Evolutionary conservation across 2,329 filamentous ascomycete genomes (phyloP).

Genomic region (Ophiosphaerella korrae): DNA sequence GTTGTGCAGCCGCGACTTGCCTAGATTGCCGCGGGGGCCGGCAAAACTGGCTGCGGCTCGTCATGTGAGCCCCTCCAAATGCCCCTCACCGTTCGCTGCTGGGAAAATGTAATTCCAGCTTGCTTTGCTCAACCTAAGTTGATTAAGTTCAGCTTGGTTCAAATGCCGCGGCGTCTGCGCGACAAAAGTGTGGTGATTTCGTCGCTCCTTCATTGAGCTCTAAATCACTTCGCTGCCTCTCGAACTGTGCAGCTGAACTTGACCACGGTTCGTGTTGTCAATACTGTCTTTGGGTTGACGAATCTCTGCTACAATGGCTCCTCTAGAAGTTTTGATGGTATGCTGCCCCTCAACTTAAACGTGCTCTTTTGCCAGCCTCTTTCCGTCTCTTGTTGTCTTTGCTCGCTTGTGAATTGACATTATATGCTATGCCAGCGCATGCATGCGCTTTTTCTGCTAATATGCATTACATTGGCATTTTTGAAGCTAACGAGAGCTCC

Average conservation of each 20-base stretch:
- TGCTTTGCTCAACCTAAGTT: background rate
- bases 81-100: constrained; percentile 32
- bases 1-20: constrained; percentile 14
- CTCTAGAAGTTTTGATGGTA: constrained; percentile 57
- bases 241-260: constrained; percentile 5
- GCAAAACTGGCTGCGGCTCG: constrained; percentile 25
- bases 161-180: constrained; percentile 27
- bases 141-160: constrained; percentile 7
- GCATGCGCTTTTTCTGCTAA: constrained; percentile 9
- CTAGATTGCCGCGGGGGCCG: constrained; percentile 32
- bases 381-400: constrained; percentile 11
- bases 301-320: constrained; percentile 49
- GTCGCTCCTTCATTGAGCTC: constrained; percentile 10
- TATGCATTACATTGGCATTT: constrained; percentile 11
- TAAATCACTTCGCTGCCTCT: background rate
- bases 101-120: constrained; percentile 9
- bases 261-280: constrained; percentile 5
- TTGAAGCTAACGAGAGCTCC: constrained; percentile 13
- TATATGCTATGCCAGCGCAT: constrained; percentile 13
- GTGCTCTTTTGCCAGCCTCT: background rate
- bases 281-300: background rate
- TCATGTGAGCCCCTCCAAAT: constrained; percentile 13
- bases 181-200: constrained; percentile 6
- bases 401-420: background rate
- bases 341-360: constrained; percentile 16